phyloP scores from a whole-genome alignment of 139 green algal genomes.

The Picochlorum sp. region DNA sequence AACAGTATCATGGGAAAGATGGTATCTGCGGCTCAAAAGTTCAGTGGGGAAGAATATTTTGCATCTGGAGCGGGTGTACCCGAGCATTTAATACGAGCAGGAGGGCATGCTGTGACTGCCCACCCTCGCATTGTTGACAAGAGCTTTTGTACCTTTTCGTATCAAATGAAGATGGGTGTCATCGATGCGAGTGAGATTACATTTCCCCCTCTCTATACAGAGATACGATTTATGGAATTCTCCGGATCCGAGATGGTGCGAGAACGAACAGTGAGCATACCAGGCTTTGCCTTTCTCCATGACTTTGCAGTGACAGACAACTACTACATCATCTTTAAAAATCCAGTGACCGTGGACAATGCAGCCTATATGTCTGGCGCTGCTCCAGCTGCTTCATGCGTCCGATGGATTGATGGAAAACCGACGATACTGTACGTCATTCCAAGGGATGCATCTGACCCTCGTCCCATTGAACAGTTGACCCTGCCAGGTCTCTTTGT shows the following conservation, averaged over 20 bases:
- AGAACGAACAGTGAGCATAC: slow-evolving; percentile 3
- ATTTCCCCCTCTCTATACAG: slow-evolving; percentile 7
- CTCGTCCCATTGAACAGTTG: not conserved
- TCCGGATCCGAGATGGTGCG: slow-evolving; percentile 26
- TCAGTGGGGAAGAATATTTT: not conserved
- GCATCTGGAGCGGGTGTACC: no score
- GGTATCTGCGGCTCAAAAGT: not conserved
- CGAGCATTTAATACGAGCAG: no score
- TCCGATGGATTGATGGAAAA: slow-evolving; percentile 19
- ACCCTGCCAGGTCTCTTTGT: slow-evolving; percentile 33
- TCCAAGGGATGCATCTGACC: slow-evolving; percentile 1
- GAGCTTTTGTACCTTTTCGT: no score
- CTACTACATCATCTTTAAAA: slow-evolving; percentile 34
- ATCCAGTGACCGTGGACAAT: slow-evolving; percentile 29
- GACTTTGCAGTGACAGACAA: slow-evolving; percentile 38
- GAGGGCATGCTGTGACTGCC: no score
- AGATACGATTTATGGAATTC: slow-evolving; percentile 29
- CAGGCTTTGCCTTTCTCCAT: slow-evolving; percentile 39
- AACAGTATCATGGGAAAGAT: slow-evolving; percentile 13
- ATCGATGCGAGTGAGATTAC: not conserved
- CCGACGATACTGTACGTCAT: slow-evolving; percentile 30
- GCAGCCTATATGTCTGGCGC: slow-evolving; percentile 17
- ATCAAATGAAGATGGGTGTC: no score
- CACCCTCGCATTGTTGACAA: no score
- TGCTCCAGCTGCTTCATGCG: slow-evolving; percentile 18